Conservation (phyloP, 169 alveolate species). For the Haemoproteus tartakovskyi region DNA sequence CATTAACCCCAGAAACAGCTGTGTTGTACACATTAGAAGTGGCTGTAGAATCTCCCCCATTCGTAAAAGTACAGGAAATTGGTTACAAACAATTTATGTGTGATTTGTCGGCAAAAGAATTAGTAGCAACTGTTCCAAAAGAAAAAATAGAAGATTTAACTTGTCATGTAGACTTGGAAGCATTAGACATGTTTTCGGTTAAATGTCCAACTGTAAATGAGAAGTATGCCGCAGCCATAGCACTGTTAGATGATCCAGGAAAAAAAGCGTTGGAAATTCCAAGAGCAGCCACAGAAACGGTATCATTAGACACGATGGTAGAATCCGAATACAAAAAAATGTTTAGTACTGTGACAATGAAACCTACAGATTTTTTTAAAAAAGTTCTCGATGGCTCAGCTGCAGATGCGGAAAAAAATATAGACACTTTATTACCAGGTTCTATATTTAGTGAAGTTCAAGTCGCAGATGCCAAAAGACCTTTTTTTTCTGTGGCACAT, state of each 20-base stretch:
- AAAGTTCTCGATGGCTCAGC: not conserved
- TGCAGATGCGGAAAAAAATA: not conserved
- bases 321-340: no score
- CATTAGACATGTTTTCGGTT: conserved; percentile 39
- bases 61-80: conserved; percentile 2
- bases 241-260: conserved; percentile 1
- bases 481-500: conserved; percentile 29
- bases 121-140: no score
- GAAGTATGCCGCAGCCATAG: conserved; percentile 2
- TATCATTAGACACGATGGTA: not conserved
- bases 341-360: not conserved
- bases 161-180: conserved; percentile 9
- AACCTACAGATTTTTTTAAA: conserved; percentile 12
- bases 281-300: not conserved
- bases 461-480: conserved; percentile 6
- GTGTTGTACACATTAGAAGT: conserved; percentile 7
- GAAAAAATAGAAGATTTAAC: no score
- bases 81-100: conserved; percentile 1
- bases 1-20: not conserved
- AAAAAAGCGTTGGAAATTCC: no score
- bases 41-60: conserved; percentile 15
- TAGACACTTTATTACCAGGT: conserved; percentile 7
- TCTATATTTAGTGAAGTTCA: conserved; percentile 1
- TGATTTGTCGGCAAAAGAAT: conserved; percentile 13
- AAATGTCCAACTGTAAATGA: conserved; percentile 43